phyloP scores from a whole-genome alignment of 106 monocot genomes.

The Allium sativum region DNA sequence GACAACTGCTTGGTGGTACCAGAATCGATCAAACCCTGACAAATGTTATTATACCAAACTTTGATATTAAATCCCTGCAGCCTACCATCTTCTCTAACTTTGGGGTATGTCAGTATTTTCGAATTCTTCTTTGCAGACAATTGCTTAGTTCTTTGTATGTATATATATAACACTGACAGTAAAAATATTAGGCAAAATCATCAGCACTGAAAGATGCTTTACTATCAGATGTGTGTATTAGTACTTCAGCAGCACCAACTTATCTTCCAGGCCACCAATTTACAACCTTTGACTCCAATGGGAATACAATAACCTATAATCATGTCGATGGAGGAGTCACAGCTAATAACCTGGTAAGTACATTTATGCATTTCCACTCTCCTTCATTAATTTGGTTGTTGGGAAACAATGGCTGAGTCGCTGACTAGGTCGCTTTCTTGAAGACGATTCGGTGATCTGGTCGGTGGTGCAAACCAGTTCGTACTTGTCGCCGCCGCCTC shows the following conservation, averaged over 20 bases:
- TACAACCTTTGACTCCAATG: constrained; percentile 13
- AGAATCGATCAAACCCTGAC: constrained; percentile 34
- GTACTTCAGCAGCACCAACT: constrained; percentile 46
- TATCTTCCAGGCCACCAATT: constrained; percentile 55
- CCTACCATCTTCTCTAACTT: constrained; percentile 43
- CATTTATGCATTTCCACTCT: not conserved
- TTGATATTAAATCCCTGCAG: constrained; percentile 47
- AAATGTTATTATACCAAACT: constrained; percentile 41
- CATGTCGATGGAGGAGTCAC: constrained; percentile 54
- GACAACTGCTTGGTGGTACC: constrained; percentile 20
- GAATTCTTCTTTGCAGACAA: not conserved
- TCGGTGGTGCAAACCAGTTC: too few species aligned
- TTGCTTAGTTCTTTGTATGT: not conserved
- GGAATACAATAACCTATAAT: constrained; percentile 19
- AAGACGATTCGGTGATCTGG: too few species aligned
- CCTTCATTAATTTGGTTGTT: too few species aligned
- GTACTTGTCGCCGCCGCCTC: too few species aligned
- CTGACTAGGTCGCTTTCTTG: too few species aligned
- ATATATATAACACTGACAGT: too few species aligned
- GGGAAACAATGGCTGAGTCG: too few species aligned
- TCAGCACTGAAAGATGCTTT: constrained; percentile 12
- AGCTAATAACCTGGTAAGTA: constrained; percentile 50
- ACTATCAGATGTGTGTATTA: constrained; percentile 41
- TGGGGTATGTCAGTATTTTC: constrained; percentile 23
- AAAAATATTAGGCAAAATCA: not conserved